Percentiles rank a stretch among this genome's conserved stretches.
These are phyloP conservation scores for Nemania sp. DNA, from an alignment of 2,329 filamentous ascomycete genomes.

Conservation along the genomic window DNA sequence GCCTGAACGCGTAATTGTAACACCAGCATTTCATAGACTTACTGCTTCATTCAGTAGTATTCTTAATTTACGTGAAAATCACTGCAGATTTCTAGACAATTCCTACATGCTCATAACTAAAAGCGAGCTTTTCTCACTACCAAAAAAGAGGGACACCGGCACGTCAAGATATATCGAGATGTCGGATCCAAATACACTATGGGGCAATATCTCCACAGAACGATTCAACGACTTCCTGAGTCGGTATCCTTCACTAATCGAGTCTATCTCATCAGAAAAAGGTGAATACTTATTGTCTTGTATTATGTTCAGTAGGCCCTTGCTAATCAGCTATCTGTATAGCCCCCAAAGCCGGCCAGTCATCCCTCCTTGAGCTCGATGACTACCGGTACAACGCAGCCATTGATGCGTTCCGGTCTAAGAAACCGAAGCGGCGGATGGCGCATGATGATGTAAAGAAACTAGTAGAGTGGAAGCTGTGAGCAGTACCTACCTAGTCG, in stretches of 20 bases:
- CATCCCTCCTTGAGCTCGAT: slow-evolving; percentile 61
- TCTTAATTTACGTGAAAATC: too few species aligned
- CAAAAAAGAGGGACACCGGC: background rate
- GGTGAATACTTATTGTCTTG: slow-evolving; percentile 38
- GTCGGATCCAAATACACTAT: slow-evolving; percentile 21
- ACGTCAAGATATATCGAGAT: background rate
- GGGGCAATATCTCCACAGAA: slow-evolving; percentile 34
- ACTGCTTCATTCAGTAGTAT: too few species aligned
- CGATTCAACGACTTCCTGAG: slow-evolving; percentile 44
- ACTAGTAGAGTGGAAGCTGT: slow-evolving; percentile 75
- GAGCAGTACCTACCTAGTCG: too few species aligned
- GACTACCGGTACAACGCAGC: slow-evolving; percentile 61
- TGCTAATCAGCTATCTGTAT: slow-evolving; percentile 12
- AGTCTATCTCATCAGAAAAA: slow-evolving; percentile 51
- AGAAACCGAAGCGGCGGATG: slow-evolving; percentile 46
- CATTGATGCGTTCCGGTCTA: slow-evolving; percentile 48
- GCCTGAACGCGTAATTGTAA: too few species aligned
- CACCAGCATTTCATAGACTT: too few species aligned
- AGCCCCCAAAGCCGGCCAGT: slow-evolving; percentile 53
- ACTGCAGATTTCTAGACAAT: too few species aligned
- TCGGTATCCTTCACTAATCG: slow-evolving; percentile 46
- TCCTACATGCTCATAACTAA: too few species aligned
- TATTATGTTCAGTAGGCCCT: too few species aligned
- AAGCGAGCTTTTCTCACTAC: too few species aligned
- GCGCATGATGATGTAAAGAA: slow-evolving; percentile 59